Percentiles rank a stretch among this genome's conserved stretches.
These are phyloP conservation scores for Pichia inconspicua DNA, from an alignment of 1,139 yeast genomes.

Conservation along the genomic window DNA sequence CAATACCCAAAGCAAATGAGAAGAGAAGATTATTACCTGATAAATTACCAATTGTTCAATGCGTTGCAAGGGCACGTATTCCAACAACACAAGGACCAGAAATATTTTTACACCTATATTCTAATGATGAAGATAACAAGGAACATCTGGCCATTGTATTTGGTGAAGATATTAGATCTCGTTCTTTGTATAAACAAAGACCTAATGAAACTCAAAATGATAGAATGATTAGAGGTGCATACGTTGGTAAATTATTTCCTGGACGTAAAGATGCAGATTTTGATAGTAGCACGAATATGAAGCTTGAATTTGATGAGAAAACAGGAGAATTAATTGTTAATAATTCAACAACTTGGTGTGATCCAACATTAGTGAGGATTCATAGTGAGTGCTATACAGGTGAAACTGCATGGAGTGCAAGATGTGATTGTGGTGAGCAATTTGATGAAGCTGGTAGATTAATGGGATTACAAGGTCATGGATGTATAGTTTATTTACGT, in stretches of 20 bases:
- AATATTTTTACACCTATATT: constrained; percentile 81
- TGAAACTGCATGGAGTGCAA: constrained; percentile 97
- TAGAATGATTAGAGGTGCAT: constrained; percentile 96
- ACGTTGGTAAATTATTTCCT: constrained; percentile 79
- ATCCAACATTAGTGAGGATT: constrained; percentile 53
- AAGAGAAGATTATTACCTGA: constrained; percentile 32
- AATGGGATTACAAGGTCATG: constrained; percentile 82
- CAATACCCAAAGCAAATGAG: constrained; percentile 11
- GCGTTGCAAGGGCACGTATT: constrained; percentile 87
- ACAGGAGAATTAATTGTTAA: constrained; percentile 44
- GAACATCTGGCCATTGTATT: constrained; percentile 97
- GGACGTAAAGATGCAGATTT: constrained; percentile 66
- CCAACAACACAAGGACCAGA: constrained; percentile 94
- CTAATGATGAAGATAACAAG: constrained; percentile 77
- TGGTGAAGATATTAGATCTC: constrained; percentile 83
- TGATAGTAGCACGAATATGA: constrained; percentile 40
- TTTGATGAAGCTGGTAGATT: constrained; percentile 94
- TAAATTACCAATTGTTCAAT: constrained; percentile 63
- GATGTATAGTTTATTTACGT: constrained; percentile 89
- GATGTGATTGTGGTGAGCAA: constrained; percentile 99
- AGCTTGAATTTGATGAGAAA: constrained; percentile 38
- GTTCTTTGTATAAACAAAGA: constrained; percentile 55
- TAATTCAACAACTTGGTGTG: constrained; percentile 13
- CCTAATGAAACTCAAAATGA: constrained; percentile 74
- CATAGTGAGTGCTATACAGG: constrained; percentile 99